Conservation (phyloP, 768 basidiomycete species). For the Cytidiella melzeri region DNA sequence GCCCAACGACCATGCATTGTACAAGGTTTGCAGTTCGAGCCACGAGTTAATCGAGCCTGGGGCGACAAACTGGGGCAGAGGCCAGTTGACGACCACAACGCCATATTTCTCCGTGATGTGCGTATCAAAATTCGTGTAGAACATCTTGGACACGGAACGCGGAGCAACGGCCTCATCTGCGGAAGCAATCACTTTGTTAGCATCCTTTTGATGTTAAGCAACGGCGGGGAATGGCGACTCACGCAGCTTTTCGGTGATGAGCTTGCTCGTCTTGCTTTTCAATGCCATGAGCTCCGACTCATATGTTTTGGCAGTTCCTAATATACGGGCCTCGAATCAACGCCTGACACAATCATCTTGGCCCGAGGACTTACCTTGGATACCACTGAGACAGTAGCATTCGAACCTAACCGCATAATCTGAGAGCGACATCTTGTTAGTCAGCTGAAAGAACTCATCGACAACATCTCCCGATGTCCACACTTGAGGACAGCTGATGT, state of each 20-base stretch:
- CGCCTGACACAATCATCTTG: neutral
- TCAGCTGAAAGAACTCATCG: constrained; percentile 1
- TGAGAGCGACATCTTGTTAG: neutral
- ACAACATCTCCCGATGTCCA: neutral
- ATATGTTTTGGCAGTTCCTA: neutral
- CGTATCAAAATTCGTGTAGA: constrained; percentile 15
- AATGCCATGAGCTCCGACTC: neutral
- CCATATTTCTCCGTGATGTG: constrained; percentile 14
- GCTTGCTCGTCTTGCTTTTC: constrained; percentile 2
- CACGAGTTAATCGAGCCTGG: constrained; percentile 12
- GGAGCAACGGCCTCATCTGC: neutral
- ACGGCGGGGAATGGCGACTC: neutral
- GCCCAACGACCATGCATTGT: constrained; percentile 14
- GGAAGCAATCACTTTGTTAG: neutral
- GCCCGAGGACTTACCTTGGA: neutral
- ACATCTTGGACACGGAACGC: constrained; percentile 9
- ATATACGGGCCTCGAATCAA: neutral
- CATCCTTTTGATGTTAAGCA: too few relatives aligned
- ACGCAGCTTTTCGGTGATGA: constrained; percentile 5
- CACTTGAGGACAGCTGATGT: constrained; percentile 1
- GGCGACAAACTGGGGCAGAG: constrained; percentile 14
- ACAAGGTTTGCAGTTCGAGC: constrained; percentile 13
- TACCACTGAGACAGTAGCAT: neutral
- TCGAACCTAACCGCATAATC: neutral
- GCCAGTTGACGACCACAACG: constrained; percentile 17